Base-by-base conservation (phyloP, 1,139 yeast species). In the Blastobotrys proliferans region DNA sequence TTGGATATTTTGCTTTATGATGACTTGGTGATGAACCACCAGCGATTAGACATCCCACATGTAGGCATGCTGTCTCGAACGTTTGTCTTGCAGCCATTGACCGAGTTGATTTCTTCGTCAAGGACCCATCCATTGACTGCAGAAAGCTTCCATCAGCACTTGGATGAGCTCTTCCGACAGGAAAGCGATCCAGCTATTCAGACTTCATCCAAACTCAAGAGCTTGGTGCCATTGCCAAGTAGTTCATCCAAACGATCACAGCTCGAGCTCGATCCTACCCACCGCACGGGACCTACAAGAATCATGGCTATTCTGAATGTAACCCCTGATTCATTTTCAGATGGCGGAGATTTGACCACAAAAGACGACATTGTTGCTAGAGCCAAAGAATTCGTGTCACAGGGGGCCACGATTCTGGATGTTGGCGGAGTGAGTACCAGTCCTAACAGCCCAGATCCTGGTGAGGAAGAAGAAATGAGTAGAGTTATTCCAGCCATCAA, bases 241-340 rank as follows among this genome's bases (percentile, higher is more conserved):
- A 46, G 43, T 17, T 20, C 47, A 33, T 37, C 48, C 32, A 17
- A 25, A 6, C n/a, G n/a, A n/a, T n/a, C n/a, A n/a, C 40, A 44
- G 21, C 51, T 59, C n/a, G 48, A 48, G 3, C 53, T 53, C 41
- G 64, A 60, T 40, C 57, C 63, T 9, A 45, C 46, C 3, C 37
- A 44, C 28, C 50, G 53, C 35, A 49, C 50, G 4, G 30, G 33
- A 40, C 50, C 54, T 25, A 54, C 73, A 40, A 45, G 53, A 48
- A 63, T 88, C 40, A 92, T 92, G 98, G 95, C 90, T 1, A 81
- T 92, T 38, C 63, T 92, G 46, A 92, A 92, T 57, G 74, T 83
- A 17, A 92, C 98, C 0, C 97, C 97, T 0, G 97, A 94, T 60
- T 88, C 97, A 0, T 92, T 92, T 58, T 86, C 96, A 41, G 98